These are phyloP conservation scores for Trichosporon sp. DNA, from an alignment of 1,284 basidiomycete species.

Conservation along the genomic window DNA sequence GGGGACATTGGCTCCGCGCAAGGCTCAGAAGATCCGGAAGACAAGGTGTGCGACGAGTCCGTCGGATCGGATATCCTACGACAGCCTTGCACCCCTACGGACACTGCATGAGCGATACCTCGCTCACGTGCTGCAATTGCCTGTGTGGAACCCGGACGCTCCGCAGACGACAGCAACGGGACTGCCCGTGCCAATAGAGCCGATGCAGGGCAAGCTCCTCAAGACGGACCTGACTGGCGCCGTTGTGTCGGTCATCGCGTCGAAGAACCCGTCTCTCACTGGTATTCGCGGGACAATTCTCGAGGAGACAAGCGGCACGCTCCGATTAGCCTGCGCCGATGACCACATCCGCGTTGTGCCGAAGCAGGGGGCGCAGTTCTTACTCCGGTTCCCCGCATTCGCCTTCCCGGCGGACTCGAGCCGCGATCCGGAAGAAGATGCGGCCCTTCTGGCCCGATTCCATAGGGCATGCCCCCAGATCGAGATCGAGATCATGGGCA, in stretches of 20 bases:
- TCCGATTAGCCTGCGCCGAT: conserved; percentile 43
- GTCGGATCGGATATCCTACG: conserved; percentile 26
- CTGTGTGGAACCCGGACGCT: background rate
- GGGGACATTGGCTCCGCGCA: conserved; percentile 6
- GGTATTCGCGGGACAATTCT: conserved; percentile 47
- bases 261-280: conserved; percentile 39
- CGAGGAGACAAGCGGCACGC: conserved; percentile 50
- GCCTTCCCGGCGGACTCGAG: conserved; percentile 15
- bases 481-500: conserved; percentile 46
- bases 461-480: conserved; percentile 30
- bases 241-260: conserved; percentile 27
- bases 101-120: conserved; percentile 42
- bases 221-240: conserved; percentile 52
- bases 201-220: conserved; percentile 40
- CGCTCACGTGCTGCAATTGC: conserved; percentile 26
- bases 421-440: conserved; percentile 14
- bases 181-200: conserved; percentile 27
- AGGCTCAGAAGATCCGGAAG: background rate
- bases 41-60: background rate
- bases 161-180: background rate
- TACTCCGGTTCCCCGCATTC: conserved; percentile 45
- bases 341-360: conserved; percentile 42
- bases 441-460: conserved; percentile 9
- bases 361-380: conserved; percentile 47
- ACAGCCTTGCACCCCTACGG: conserved; percentile 37